Evolutionary conservation across 1,139 yeast species (phyloP), one percentile per base, ranked within the genome.

Genomic region (Candida tropicalis): DNA sequence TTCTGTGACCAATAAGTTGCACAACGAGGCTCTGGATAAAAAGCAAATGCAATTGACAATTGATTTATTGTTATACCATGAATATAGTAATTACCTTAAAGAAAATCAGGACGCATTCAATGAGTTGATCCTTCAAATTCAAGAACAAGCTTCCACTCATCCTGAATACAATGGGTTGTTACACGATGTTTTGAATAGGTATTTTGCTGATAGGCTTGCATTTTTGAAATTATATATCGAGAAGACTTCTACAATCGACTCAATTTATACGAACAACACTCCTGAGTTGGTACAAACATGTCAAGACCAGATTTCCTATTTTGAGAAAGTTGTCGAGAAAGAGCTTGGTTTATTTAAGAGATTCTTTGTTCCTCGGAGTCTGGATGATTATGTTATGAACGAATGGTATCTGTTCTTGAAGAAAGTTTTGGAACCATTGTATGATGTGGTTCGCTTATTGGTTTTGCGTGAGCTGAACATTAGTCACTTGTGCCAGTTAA

Each of bases 401-500:
- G 68, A 66, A 18, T 64, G 82, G 42, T 69, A 74, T 48, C 65
- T 67, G 10, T 88, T 88, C 80, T 76, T 87, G 46, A 77, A 74
- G 35, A 73, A 70, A 24, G 55, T 87, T 5, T 69, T 88, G 35
- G 96, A 89, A 36, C 95, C 96, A 0, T 66, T 91, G 22, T 86
- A 89, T 56, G 95, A 87, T 52, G 63, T 73, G 2, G 62, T 88
- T 25, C 73, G 97, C 47, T 77, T 82, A 45, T 69, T 77, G 39
- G 78, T 88, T 2, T 70, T 90, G 31, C 75, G 84, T 46, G 97
- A 90, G 57, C 68, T 75, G 8, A 83, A 81, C 49, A 83, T 90
- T 17, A 70, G 76, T 24, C 70, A 72, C 15, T 66, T 93, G 22
- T 88, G 97, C 62, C 95, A 89, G 56, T 68, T 90, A 38, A 81